Base-by-base conservation (phyloP, 1,284 basidiomycete species). In the Rhodotorula sp. region DNA sequence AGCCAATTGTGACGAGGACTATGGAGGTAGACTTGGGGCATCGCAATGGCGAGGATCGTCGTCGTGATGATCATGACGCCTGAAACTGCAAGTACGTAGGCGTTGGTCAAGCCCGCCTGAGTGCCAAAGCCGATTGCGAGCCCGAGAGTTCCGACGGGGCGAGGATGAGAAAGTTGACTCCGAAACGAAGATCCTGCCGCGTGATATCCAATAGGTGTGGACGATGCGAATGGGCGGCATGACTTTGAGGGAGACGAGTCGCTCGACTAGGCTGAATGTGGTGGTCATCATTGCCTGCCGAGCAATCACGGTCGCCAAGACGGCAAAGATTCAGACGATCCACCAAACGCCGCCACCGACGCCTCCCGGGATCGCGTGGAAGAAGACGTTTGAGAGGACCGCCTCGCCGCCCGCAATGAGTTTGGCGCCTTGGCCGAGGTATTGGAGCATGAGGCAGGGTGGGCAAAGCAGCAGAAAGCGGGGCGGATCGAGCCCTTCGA, bases 391-490 rank as follows among this genome's bases (percentile, higher is more conserved):
- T 0, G 71, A 34, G 7, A 89, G 74, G 17, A 88, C 84, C 0
- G 62, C 71, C 17, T 83, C 82, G 8, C 85, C 84, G 65, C 86
- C 82, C 1, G 74, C 68, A 62, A 89, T 85, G 36, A 89, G 79
- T 6, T 83, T 81, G 19, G 88, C 86, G 20, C 88, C 88, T 80
- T 90, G 88, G 2, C 88, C 88, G 34, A 89, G 84, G 74, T 89
- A 89, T 30, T 65, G 49, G 0, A 89, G 80, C 1, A 87, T 68
- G n/a, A 90, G 81, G 13, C 84, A 83, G 4, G 88, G 88, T 75
- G 87, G 0, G 86, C 85, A 62, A 86, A 81, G 29, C 64, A 75
- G 24, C 79, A 76, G 74, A 89, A 89, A 0, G 74, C 76, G 83
- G 87, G 39, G 83, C 79, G 84, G 57, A 87, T 87, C 11, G 85